These are phyloP conservation scores for Colletotrichum sp. DNA, from an alignment of 2,329 filamentous ascomycete genomes.

Conservation along the genomic window DNA sequence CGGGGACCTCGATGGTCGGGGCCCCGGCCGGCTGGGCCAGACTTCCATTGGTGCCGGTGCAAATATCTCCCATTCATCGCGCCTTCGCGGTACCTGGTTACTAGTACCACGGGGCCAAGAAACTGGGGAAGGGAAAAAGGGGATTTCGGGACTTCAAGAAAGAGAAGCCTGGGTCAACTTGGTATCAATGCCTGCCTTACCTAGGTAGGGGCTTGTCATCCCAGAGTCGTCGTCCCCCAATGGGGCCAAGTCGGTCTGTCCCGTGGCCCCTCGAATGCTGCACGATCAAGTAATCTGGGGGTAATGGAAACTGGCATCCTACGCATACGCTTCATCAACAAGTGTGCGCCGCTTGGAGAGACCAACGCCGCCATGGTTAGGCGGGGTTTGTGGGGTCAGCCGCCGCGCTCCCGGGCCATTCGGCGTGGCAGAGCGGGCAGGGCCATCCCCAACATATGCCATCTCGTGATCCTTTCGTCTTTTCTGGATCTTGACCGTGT, in stretches of 20 bases:
- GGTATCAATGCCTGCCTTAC: background rate
- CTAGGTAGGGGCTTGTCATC: background rate
- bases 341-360: background rate
- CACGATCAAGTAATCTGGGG: slow-evolving; percentile 27
- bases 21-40: background rate
- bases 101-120: background rate
- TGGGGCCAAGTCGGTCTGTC: slow-evolving; percentile 20
- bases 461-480: slow-evolving; percentile 17
- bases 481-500: background rate
- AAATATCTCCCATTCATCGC: background rate
- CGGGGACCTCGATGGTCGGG: slow-evolving; percentile 13
- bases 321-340: background rate
- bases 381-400: slow-evolving; percentile 19
- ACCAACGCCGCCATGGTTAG: background rate
- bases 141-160: background rate
- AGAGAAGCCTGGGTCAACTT: background rate
- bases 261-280: slow-evolving; percentile 17
- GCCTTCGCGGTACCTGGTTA: background rate
- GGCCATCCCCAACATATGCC: slow-evolving; percentile 16
- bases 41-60: background rate
- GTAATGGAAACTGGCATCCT: slow-evolving; percentile 23
- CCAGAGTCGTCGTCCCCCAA: background rate
- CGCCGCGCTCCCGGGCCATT: slow-evolving; percentile 19
- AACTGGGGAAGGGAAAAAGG: background rate
- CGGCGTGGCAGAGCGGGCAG: slow-evolving; percentile 2